Base-by-base conservation (phyloP, 495 filamentous ascomycete genomes). In the Tuber borchii region DNA sequence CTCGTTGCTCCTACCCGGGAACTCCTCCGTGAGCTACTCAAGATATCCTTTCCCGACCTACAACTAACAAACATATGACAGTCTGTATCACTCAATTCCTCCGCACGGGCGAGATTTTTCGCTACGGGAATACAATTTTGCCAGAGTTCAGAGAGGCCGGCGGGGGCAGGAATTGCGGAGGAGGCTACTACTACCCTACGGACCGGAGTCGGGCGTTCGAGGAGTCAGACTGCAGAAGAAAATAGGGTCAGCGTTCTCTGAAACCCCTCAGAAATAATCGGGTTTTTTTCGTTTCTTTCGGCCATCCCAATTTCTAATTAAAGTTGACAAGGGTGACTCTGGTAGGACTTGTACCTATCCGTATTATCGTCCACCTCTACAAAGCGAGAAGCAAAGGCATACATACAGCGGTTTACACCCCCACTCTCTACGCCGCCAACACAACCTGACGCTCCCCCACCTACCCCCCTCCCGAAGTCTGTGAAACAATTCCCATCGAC, bases 341-440 rank as follows among this genome's bases (percentile, higher is more conserved):
- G 26, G 34, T 69, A 95, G 93, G 92, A 95, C 84, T 90, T 95
- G 78, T 91, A 93, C 78, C 87, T 95, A 16, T 93, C 92, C 42
- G 87, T 97, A 10, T 86, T 97, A 34, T 91, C 88, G 79, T 93
- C 94, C 19, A 91, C 93, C 7, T 90, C 93, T 2, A 97, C 95
- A 1, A 95, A 93, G 84, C 90, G 94, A 73, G 94, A 97, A 84
- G 95, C 94, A 69, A 93, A 91, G 83, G 90, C 91, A 14, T 97
- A 97, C 81, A 86, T 97, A 14, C 89, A 93, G 74, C 92, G 90
- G 46, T 93, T 95, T 83, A 90, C 89, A 65, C 87, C 88, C 14
- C 45, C 74, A 7, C 16, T 70, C 12, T 65, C 77, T 39, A 14
- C 46, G 45, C 20, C 48, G 70, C 22, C 17, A 7, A 10, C 56